Evolutionary conservation across 2,329 filamentous ascomycete genomes (phyloP), one percentile per base, ranked within the genome.

Genomic region (Cladophialophora immunda): DNA sequence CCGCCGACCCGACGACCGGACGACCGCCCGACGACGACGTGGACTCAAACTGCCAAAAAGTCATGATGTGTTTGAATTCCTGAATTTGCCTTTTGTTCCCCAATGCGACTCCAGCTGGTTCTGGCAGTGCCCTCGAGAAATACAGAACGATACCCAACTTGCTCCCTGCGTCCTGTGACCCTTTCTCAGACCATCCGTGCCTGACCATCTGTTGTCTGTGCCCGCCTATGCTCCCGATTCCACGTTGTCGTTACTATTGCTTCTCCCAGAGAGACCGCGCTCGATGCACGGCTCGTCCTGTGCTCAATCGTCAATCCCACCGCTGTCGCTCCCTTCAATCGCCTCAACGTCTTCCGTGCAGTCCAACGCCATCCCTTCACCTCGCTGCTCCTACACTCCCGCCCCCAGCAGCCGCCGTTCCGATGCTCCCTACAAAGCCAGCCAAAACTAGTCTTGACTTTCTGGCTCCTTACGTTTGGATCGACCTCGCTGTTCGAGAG

Each of bases 391-490:
- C 62, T 50, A 34, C 64, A 64, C 60, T 50, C 11, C 9, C 45
- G 19, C 22, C 45, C 5, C 45, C 67, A 66, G 63, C 59, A 64
- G 62, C 67, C 67, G 64, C 67, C 67, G 67, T 64, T 69, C 63
- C 66, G 63, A 69, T 69, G 64, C 63, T 66, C 64, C 66, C 56
- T 69, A 66, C 67, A 69, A 69, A 66, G 67, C 66, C 67, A 60
- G 66, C 45, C 55, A 36, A 53, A 53, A 55, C 64, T 56, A 64
- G 67, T 69, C 63, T 66, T 69, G 63, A 47, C 45, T 25, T 56
- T 64, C 63, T 69, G 63, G 67, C 57, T 61, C 56, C 57, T 53
- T 64, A 55, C 27, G 50, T 57, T 69, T 52, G 67, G 67, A 66
- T 64, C 67, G 50, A 53, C 64, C 55, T 38, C 32, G 29, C 17